Percentiles rank a stretch among this genome's conserved stretches.
Conservation (phyloP, 2,329 filamentous ascomycete genomes). For the Paracoccidioides brasiliensis region DNA sequence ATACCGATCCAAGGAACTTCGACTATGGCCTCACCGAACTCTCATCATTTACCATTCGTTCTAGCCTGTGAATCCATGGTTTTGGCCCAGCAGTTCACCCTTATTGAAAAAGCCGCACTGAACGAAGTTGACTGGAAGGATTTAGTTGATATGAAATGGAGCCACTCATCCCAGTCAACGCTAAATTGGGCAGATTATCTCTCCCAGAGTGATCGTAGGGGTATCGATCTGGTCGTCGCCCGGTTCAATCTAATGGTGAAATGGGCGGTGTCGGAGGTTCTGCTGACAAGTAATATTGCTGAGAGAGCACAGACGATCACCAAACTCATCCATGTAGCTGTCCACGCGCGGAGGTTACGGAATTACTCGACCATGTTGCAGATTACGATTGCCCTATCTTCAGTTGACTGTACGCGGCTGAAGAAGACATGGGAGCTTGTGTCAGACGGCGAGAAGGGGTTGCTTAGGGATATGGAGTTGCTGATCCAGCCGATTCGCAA, state of each 20-base stretch:
- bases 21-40: constrained; percentile 4
- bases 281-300: constrained; percentile 44
- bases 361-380: constrained; percentile 57
- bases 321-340: constrained; percentile 52
- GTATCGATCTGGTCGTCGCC: constrained; percentile 52
- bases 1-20: constrained; percentile 6
- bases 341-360: constrained; percentile 43
- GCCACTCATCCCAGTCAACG: constrained; percentile 39
- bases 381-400: constrained; percentile 49
- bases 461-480: constrained; percentile 46
- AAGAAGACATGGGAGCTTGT: constrained; percentile 47
- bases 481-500: constrained; percentile 51
- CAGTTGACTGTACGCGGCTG: constrained; percentile 45
- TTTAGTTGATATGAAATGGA: constrained; percentile 51
- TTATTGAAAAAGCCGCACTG: constrained; percentile 52
- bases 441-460: constrained; percentile 39
- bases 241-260: constrained; percentile 56
- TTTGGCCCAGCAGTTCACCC: constrained; percentile 50
- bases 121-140: constrained; percentile 56
- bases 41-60: constrained; percentile 47
- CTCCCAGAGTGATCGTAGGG: constrained; percentile 39
- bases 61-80: constrained; percentile 49
- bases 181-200: constrained; percentile 52
- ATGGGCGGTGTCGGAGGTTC: constrained; percentile 50
- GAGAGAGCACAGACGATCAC: constrained; percentile 48